Evolutionary conservation across 2,329 filamentous ascomycete species (phyloP).

Genomic region (Neophaeococcomyces aloes): DNA sequence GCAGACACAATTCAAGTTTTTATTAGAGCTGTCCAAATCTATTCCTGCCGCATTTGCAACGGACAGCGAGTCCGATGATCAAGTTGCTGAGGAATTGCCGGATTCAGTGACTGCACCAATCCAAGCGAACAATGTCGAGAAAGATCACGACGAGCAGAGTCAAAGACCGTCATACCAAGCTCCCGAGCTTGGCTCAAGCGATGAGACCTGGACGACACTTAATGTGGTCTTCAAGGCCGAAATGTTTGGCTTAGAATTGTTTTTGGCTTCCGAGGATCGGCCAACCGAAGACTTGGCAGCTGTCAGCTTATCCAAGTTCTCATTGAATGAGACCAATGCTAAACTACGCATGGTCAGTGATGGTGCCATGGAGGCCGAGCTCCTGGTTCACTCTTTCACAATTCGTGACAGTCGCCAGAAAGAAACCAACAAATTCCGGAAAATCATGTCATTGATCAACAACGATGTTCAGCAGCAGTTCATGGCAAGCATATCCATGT

Average conservation of each 20-base stretch:
- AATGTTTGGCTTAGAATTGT: slow-evolving; percentile 77
- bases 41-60: slow-evolving; percentile 79
- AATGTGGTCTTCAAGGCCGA: slow-evolving; percentile 85
- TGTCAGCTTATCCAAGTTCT: slow-evolving; percentile 85
- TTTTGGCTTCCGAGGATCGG: slow-evolving; percentile 62
- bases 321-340: slow-evolving; percentile 79
- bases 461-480: slow-evolving; percentile 88
- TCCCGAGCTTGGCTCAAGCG: slow-evolving; percentile 59
- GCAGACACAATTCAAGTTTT: slow-evolving; percentile 80
- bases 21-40: slow-evolving; percentile 75
- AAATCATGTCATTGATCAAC: slow-evolving; percentile 96
- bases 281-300: slow-evolving; percentile 69
- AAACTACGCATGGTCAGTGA: slow-evolving; percentile 92
- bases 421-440: slow-evolving; percentile 90
- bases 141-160: slow-evolving; percentile 32
- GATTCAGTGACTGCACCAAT: slow-evolving; percentile 41
- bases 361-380: slow-evolving; percentile 79
- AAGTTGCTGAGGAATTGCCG: slow-evolving; percentile 64
- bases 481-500: slow-evolving; percentile 93
- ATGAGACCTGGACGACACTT: slow-evolving; percentile 79
- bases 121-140: slow-evolving; percentile 35
- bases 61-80: slow-evolving; percentile 59
- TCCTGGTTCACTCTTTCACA: slow-evolving; percentile 87
- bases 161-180: slow-evolving; percentile 45
- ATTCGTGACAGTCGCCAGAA: slow-evolving; percentile 83